phyloP scores from a whole-genome alignment of 2,329 filamentous ascomycete genomes.

The Fusarium dimerum region DNA sequence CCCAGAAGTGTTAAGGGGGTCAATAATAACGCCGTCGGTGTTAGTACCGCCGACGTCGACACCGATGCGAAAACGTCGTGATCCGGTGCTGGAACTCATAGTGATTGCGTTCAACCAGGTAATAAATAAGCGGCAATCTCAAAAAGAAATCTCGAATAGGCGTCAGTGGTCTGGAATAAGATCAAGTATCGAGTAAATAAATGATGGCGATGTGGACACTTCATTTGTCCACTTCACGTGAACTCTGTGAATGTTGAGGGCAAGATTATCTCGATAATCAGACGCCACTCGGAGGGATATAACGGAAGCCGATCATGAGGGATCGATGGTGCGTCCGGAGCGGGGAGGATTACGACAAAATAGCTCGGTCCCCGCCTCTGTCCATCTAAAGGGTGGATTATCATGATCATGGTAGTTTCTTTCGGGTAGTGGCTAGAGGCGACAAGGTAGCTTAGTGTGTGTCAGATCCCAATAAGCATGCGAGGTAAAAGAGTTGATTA shows the following conservation, averaged over 20 bases:
- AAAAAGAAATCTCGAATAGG: too few species aligned
- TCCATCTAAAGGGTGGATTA: background rate
- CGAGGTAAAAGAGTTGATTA: too few species aligned
- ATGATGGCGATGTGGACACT: background rate
- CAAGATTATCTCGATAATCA: background rate
- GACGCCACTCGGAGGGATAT: background rate
- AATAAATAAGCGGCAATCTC: too few species aligned
- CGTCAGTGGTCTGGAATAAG: too few species aligned
- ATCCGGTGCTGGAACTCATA: slow-evolving; percentile 8
- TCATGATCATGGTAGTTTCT: background rate
- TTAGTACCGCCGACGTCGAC: slow-evolving; percentile 54
- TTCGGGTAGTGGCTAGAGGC: too few species aligned
- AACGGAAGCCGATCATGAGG: background rate
- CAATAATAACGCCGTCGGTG: slow-evolving; percentile 54
- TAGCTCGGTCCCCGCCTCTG: background rate
- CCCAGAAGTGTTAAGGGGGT: slow-evolving; percentile 39
- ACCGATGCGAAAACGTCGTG: slow-evolving; percentile 41
- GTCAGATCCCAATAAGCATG: too few species aligned
- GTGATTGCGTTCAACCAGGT: background rate
- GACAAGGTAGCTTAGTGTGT: too few species aligned
- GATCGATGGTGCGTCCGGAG: background rate
- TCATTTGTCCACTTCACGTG: background rate
- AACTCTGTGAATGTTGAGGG: background rate
- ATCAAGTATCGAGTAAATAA: too few species aligned
- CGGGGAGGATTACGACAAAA: background rate